Base-by-base conservation (phyloP, 2,329 filamentous ascomycete species). In the Albophoma yamanashiensis region DNA sequence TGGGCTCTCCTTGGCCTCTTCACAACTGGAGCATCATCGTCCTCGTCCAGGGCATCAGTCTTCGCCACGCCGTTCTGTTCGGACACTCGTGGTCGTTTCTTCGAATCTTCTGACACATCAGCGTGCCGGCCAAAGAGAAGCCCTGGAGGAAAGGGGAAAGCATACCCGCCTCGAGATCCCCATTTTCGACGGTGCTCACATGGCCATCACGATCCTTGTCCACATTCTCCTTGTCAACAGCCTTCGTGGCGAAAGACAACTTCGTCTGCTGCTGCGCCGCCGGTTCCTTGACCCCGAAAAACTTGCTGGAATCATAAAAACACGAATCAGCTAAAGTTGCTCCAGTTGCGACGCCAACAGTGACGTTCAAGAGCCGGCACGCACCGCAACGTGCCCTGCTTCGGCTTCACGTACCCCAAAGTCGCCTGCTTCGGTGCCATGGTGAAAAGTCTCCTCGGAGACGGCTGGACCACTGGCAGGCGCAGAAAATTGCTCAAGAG, bases 331-430 rank as follows among this genome's bases (percentile, higher is more conserved):
- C 62, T 57, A 60, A 59, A 12, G 22, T 40, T 15, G 55, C 45
- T 50, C 42, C 47, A 55, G 20, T 57, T 56, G 42, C 43, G 25
- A 55, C 31, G 38, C 22, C 43, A 43, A 17, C 14, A n/a, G 36
- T 36, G n/a, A 25, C 52, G 27, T 14, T 43, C 39, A 20, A 42
- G 57, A 59, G 64, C 62, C 60, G 60, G 61, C 77, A 75, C 84
- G 65, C 73, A 92, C 89, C 87, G 83, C 73, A 93, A 77, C 67
- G 87, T 91, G 70, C 82, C 84, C 79, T 93, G 89, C 64, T 81
- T 80, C 68, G 86, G 77, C 75, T 84, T 87, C 64, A 93, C 91
- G 77, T 94, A 96, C 92, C 90, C 90, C 73, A 96, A 77, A 62
- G 89, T 96, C 68, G 89, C 86, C 77, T 96, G 91, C 72, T 90